Evolutionary conservation across 176 grass and related monocot species (phyloP).

Genomic region (Triticum monococcum): DNA sequence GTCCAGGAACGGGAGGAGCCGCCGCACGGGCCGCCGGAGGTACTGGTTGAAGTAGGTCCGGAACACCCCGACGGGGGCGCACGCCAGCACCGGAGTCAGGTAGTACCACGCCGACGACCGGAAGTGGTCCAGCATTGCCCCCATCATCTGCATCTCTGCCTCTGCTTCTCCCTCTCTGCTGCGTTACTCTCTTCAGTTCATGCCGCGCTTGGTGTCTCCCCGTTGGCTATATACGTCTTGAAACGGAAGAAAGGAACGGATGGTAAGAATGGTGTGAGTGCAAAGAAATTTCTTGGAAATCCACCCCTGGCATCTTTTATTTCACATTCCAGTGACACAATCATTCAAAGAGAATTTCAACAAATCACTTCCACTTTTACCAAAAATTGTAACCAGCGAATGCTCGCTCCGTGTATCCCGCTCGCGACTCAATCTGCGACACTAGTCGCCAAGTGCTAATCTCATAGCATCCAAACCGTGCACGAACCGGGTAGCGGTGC

Average conservation of each 20-base stretch:
- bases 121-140: background rate
- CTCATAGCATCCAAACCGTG: no score
- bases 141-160: background rate
- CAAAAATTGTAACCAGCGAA: no score
- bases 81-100: background rate
- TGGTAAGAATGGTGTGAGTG: background rate
- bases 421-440: no score
- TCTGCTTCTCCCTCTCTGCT: background rate
- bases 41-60: slow-evolving; percentile 10
- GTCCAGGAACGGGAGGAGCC: slow-evolving; percentile 7
- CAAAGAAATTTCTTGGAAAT: no score
- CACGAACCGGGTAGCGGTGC: no score
- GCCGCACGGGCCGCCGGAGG: slow-evolving; percentile 4
- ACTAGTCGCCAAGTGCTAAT: no score
- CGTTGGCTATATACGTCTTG: background rate
- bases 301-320: no score
- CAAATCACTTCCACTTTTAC: no score
- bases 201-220: background rate
- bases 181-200: background rate
- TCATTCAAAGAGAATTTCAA: no score
- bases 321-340: no score
- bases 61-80: background rate
- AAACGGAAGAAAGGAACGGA: no score
- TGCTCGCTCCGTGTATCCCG: no score
- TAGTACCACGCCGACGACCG: background rate